Conservation (phyloP, 768 basidiomycete species). For the Lentinula edodes region DNA sequence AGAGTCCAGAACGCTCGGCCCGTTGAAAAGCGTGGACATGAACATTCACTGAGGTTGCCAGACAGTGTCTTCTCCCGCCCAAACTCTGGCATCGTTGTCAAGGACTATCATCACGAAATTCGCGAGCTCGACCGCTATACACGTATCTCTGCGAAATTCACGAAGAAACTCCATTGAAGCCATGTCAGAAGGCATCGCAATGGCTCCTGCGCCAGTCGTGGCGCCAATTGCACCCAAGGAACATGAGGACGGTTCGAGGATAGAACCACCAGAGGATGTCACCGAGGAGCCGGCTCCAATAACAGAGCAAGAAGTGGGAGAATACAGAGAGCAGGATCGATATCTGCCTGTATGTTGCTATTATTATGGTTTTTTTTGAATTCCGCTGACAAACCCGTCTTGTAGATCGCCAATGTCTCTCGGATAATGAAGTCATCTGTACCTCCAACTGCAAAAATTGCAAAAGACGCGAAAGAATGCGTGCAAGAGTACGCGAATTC, state of each 20-base stretch:
- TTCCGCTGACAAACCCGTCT: background rate
- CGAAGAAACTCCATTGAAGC: background rate
- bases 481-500: constrained; percentile 61
- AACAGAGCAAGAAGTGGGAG: constrained; percentile 90
- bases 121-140: background rate
- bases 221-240: constrained; percentile 1
- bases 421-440: constrained; percentile 95
- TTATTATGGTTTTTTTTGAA: background rate
- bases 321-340: constrained; percentile 92
- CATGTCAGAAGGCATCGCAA: background rate
- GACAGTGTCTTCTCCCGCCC: background rate
- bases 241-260: constrained; percentile 23
- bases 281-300: constrained; percentile 61
- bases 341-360: constrained; percentile 77
- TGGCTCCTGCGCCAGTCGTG: background rate
- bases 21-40: background rate
- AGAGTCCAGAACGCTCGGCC: background rate
- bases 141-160: background rate
- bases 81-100: background rate
- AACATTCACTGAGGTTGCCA: background rate
- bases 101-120: background rate
- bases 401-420: constrained; percentile 94
- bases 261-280: constrained; percentile 31
- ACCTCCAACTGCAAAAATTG: constrained; percentile 89
- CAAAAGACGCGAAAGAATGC: constrained; percentile 97